Percentiles rank a stretch among this genome's conserved stretches.
Conservation (phyloP, 306 rosid species). For the Trifolium dubium region DNA sequence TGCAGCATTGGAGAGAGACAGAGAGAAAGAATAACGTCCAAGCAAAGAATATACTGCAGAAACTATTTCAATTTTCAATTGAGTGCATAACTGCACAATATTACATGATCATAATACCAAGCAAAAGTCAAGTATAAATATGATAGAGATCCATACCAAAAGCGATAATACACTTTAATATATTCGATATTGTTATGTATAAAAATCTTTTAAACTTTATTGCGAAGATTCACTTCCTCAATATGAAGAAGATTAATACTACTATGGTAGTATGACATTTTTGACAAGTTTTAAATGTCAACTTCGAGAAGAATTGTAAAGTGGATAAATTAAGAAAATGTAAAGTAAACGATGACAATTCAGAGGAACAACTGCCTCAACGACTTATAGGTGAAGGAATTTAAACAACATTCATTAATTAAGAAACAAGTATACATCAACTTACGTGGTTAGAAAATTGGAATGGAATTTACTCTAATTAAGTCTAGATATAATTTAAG, state of each 20-base stretch:
- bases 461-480: too few species aligned
- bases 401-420: background rate
- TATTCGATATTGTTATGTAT: too few species aligned
- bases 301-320: background rate
- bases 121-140: conserved; percentile 21
- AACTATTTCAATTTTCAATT: background rate
- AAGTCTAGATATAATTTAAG: too few species aligned
- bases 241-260: background rate
- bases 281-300: conserved; percentile 19
- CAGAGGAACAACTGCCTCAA: conserved; percentile 11
- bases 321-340: background rate
- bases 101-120: conserved; percentile 1
- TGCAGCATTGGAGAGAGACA: too few species aligned
- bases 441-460: too few species aligned
- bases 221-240: too few species aligned
- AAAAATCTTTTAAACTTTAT: too few species aligned
- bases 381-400: background rate
- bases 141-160: background rate
- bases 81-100: background rate
- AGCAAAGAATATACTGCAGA: background rate
- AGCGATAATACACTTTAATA: background rate
- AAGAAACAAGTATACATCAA: too few species aligned
- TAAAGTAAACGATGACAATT: background rate
- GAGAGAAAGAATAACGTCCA: background rate
- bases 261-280: background rate